Conservation (phyloP, 345 rosid species). For the Aquilaria yunnanensis region DNA sequence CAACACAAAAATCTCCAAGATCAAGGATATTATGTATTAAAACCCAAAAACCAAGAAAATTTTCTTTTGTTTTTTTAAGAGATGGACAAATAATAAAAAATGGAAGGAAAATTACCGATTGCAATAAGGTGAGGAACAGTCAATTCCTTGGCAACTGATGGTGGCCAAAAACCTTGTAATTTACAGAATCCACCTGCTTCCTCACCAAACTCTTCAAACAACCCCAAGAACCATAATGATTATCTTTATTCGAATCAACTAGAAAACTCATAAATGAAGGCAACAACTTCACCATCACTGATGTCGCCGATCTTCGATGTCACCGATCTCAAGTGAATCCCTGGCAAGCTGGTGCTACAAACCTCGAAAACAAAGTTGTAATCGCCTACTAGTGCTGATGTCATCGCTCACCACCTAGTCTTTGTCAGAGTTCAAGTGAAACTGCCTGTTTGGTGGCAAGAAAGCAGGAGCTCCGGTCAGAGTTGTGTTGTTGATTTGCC, state of each 20-base stretch:
- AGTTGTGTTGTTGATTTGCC: too few species aligned
- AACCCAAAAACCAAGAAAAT: not conserved
- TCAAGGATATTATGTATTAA: too few species aligned
- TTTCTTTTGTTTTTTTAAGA: not conserved
- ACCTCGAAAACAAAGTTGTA: too few species aligned
- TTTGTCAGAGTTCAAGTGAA: too few species aligned
- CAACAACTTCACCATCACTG: not conserved
- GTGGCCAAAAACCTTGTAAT: slow-evolving; percentile 20
- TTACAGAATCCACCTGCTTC: slow-evolving; percentile 74
- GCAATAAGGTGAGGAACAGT: slow-evolving; percentile 71
- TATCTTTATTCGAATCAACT: slow-evolving; percentile 38
- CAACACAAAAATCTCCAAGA: too few species aligned
- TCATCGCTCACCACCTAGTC: too few species aligned
- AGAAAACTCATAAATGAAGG: slow-evolving; percentile 37
- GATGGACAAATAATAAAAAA: not conserved
- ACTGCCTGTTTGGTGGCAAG: too few species aligned
- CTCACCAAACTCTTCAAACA: slow-evolving; percentile 49
- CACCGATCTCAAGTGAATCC: too few species aligned
- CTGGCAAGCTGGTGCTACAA: too few species aligned
- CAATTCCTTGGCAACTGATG: slow-evolving; percentile 65
- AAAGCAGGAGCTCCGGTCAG: too few species aligned
- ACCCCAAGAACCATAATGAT: slow-evolving; percentile 33
- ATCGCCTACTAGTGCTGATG: too few species aligned
- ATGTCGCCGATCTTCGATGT: too few species aligned
- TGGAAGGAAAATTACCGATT: slow-evolving; percentile 41